phyloP scores from a whole-genome alignment of 1,139 yeast species.

The Yamadazyma dendronema region DNA sequence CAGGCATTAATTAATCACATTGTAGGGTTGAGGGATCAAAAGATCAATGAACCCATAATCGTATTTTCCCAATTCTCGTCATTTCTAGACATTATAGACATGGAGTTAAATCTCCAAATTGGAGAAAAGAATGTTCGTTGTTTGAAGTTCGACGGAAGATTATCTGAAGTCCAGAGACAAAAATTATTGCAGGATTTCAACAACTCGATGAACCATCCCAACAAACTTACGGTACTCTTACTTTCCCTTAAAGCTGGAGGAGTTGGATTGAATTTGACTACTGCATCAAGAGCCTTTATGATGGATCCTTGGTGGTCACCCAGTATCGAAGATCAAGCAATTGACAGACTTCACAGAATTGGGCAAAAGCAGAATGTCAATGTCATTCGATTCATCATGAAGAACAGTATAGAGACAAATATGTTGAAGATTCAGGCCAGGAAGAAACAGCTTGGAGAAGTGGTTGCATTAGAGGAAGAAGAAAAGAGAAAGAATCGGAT shows the following conservation, averaged over 20 bases:
- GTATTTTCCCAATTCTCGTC: constrained; percentile 92
- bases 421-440: constrained; percentile 87
- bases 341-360: constrained; percentile 88
- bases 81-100: constrained; percentile 71
- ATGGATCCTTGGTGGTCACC: constrained; percentile 99
- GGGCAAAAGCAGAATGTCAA: constrained; percentile 78
- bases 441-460: constrained; percentile 82
- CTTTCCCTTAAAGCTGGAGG: constrained; percentile 93
- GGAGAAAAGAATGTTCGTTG: constrained; percentile 26
- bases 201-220: constrained; percentile 21
- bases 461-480: constrained; percentile 78
- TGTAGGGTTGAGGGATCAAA: constrained; percentile 48
- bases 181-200: constrained; percentile 57
- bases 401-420: constrained; percentile 83
- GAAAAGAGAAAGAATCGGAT: constrained; percentile 69
- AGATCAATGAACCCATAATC: constrained; percentile 70
- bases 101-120: constrained; percentile 49
- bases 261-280: constrained; percentile 85
- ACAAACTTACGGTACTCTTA: constrained; percentile 55
- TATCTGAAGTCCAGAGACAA: constrained; percentile 66
- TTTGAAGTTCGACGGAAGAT: constrained; percentile 76
- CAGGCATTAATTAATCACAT: constrained; percentile 66
- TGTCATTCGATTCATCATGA: constrained; percentile 78
- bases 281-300: constrained; percentile 82
- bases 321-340: constrained; percentile 91